Percentiles rank a stretch among this genome's conserved stretches.
Conservation (phyloP, 106 monocot genomes). For the Acorus gramineus region DNA sequence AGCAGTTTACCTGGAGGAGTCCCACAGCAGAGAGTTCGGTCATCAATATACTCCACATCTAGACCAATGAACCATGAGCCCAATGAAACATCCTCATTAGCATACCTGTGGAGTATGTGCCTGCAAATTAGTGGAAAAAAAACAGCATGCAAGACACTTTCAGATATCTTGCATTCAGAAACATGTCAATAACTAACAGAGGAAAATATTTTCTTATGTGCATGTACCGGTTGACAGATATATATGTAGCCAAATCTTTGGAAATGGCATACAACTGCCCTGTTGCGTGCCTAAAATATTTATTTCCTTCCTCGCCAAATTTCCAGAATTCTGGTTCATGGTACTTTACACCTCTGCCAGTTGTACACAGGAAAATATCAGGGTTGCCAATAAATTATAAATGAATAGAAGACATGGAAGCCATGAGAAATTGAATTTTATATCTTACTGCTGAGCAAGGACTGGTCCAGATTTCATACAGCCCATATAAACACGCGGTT, state of each 20-base stretch:
- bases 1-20: slow-evolving; percentile 39
- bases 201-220: neutral
- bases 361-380: neutral
- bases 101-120: slow-evolving; percentile 47
- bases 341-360: slow-evolving; percentile 46
- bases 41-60: slow-evolving; percentile 58
- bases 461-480: slow-evolving; percentile 97
- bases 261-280: slow-evolving; percentile 64
- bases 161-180: neutral
- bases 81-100: slow-evolving; percentile 70
- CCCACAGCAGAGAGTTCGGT: slow-evolving; percentile 53
- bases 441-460: slow-evolving; percentile 56
- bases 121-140: slow-evolving; percentile 10
- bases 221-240: slow-evolving; percentile 47
- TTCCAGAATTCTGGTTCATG: slow-evolving; percentile 72
- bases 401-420: neutral
- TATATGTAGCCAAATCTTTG: slow-evolving; percentile 56
- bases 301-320: slow-evolving; percentile 63
- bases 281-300: slow-evolving; percentile 70
- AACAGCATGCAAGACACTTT: neutral
- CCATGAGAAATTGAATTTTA: neutral
- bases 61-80: slow-evolving; percentile 69
- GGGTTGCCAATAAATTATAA: neutral
- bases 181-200: neutral
- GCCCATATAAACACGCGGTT: slow-evolving; percentile 71